phyloP scores from a whole-genome alignment of 495 filamentous ascomycete genomes.

The Ramalina peruviana region DNA sequence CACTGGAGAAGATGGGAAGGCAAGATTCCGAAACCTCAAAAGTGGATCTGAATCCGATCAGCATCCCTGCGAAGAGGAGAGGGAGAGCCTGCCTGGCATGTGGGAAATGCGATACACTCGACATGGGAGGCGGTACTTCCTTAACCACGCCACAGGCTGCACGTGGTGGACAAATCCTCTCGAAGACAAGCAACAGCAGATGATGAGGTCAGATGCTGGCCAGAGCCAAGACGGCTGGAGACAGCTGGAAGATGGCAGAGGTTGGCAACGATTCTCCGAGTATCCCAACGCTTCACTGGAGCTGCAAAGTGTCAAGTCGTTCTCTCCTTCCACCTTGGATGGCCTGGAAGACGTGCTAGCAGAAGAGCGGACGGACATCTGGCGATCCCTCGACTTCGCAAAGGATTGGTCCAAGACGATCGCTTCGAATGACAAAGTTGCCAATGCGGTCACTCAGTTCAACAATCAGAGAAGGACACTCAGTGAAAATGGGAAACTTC shows the following conservation, averaged over 20 bases:
- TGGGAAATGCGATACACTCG: slow-evolving; percentile 10
- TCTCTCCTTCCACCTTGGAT: background rate
- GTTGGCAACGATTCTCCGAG: slow-evolving; percentile 7
- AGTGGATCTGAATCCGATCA: slow-evolving; percentile 1
- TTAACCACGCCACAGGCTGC: slow-evolving; percentile 4
- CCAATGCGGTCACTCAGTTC: background rate
- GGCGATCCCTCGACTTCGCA: background rate
- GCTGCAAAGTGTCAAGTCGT: background rate
- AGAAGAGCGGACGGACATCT: background rate
- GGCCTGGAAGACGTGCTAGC: background rate
- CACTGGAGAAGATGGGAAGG: background rate
- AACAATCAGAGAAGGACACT: too few species aligned
- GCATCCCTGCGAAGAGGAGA: slow-evolving; percentile 6
- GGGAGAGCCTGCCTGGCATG: slow-evolving; percentile 1
- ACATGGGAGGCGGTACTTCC: slow-evolving; percentile 8
- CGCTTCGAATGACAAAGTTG: background rate
- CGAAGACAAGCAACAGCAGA: slow-evolving; percentile 22
- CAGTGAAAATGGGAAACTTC: too few species aligned
- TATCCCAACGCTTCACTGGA: background rate
- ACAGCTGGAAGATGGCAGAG: slow-evolving; percentile 2
- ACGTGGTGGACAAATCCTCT: slow-evolving; percentile 8
- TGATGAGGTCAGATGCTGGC: slow-evolving; percentile 33
- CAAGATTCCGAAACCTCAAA: slow-evolving; percentile 4
- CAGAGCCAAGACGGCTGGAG: slow-evolving; percentile 9
- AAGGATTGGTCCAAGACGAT: slow-evolving; percentile 1